Conservation (phyloP, 2,329 filamentous ascomycete species). For the Xylaria sp. region DNA sequence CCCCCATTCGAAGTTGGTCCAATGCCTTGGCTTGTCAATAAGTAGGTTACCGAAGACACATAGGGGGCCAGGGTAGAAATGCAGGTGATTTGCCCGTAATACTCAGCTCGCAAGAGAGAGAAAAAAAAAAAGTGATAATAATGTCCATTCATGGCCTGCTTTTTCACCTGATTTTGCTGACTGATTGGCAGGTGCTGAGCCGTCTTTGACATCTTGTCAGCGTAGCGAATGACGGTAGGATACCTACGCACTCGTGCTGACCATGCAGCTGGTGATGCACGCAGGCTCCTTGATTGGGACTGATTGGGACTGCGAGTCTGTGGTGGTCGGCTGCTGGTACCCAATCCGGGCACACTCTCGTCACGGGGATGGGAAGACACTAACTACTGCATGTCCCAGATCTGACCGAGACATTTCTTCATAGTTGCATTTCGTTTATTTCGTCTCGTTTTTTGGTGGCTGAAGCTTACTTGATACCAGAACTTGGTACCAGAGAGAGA, state of each 20-base stretch:
- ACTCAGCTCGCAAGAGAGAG: not conserved
- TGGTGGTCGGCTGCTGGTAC: slow-evolving; percentile 34
- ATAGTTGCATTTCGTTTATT: slow-evolving; percentile 35
- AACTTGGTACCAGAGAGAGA: slow-evolving; percentile 18
- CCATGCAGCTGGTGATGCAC: slow-evolving; percentile 36
- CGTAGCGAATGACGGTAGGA: slow-evolving; percentile 32
- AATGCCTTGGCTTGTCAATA: not conserved
- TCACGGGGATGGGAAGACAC: slow-evolving; percentile 37
- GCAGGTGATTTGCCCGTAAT: slow-evolving; percentile 7
- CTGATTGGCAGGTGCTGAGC: slow-evolving; percentile 21
- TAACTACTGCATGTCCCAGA: slow-evolving; percentile 48
- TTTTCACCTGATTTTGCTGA: slow-evolving; percentile 18
- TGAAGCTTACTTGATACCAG: slow-evolving; percentile 27
- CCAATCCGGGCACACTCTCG: slow-evolving; percentile 34
- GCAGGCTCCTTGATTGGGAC: slow-evolving; percentile 33
- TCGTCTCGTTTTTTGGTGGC: slow-evolving; percentile 27
- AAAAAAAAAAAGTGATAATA: slow-evolving; percentile 4
- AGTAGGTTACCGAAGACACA: not conserved
- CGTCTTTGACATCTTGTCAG: slow-evolving; percentile 28
- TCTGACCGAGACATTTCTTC: slow-evolving; percentile 48
- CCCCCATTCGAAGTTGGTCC: not conserved
- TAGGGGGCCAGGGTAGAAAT: not conserved
- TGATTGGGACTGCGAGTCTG: slow-evolving; percentile 24
- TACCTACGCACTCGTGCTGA: slow-evolving; percentile 33
- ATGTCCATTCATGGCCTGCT: slow-evolving; percentile 17